Percentiles rank a stretch among this genome's conserved stretches.
Evolutionary conservation across 1,284 basidiomycete genomes (phyloP).

Genomic region (Ustanciosporium gigantosporum): DNA sequence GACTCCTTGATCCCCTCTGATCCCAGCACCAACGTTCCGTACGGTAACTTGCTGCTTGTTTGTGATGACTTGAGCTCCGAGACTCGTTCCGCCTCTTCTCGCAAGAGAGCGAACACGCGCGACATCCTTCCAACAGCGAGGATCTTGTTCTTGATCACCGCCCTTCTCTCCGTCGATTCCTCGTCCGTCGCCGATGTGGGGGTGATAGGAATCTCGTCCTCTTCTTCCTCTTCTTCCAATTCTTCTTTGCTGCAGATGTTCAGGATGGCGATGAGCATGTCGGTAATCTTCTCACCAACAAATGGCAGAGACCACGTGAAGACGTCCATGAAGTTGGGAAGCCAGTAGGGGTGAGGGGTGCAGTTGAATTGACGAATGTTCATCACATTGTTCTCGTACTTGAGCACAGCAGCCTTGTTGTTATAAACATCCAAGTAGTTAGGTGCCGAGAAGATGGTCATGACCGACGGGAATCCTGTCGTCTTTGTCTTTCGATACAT

Average conservation of each 20-base stretch:
- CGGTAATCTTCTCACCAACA: slow-evolving; percentile 95
- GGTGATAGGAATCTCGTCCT: slow-evolving; percentile 57
- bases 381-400: slow-evolving; percentile 95
- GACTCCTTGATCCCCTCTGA: slow-evolving; percentile 95
- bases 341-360: slow-evolving; percentile 91
- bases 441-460: slow-evolving; percentile 92
- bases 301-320: slow-evolving; percentile 99
- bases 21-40: slow-evolving; percentile 82
- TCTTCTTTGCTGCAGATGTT: slow-evolving; percentile 94
- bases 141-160: slow-evolving; percentile 95
- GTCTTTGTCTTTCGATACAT: slow-evolving; percentile 97
- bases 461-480: slow-evolving; percentile 85
- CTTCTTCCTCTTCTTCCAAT: slow-evolving; percentile 82
- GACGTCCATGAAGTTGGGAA: slow-evolving; percentile 98
- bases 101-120: slow-evolving; percentile 89
- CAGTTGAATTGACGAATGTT: slow-evolving; percentile 93
- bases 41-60: slow-evolving; percentile 78
- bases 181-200: slow-evolving; percentile 60
- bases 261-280: slow-evolving; percentile 92
- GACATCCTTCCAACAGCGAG: slow-evolving; percentile 96
- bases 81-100: slow-evolving; percentile 98
- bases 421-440: slow-evolving; percentile 96
- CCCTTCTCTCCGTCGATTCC: slow-evolving; percentile 74
- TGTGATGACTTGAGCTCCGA: slow-evolving; percentile 92
- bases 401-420: slow-evolving; percentile 93